Evolutionary conservation across 148 eudicot species (phyloP), one percentile per base, ranked within the genome.

Genomic region (Vaccinium macrocarpon): DNA sequence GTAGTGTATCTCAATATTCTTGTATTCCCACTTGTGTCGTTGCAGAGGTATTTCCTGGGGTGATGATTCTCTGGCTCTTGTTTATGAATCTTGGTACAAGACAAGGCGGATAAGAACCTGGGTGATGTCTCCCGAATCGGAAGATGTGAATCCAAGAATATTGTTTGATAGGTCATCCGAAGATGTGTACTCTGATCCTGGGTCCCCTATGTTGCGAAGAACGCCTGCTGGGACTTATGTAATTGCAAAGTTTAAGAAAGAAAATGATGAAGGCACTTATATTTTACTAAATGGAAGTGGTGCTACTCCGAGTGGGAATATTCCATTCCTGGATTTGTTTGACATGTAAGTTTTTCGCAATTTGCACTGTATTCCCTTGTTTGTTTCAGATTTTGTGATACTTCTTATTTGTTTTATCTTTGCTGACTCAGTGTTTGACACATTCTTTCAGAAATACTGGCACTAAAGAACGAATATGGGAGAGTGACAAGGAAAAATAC

Each of bases 181-280:
- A 89, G 99, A 96, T 87, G 99, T 93, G 64, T 96, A 96, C 86
- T 93, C 99, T 48, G 98, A 96, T 89, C 99, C 99, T 79, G 99
- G 99, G 80, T 94, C 98, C 86, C 99, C 99, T n/a, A 91, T 96
- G 99, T 73, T 89, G 53, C 92, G 99, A 82, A 91, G 98, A 90
- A 96, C 94, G 84, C 84, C 93, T 59, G 76, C 84, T 81, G 98
- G 98, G 75, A 91, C 92, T 38, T 94, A 93, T 76, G 92, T 96
- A 81, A 92, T 96, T 89, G 99, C 99, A 23, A 93, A 90, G 89
- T 51, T 93, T 73, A 90, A 86, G 86, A 94, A 93, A 86, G 93
- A 93, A 89, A 90, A 88, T 83, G 93, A 93, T 48, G 91, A 89
- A 79, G 87, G 91, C 78, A 93, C 93, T 66, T 94, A 93, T 62